These are phyloP conservation scores for Hemileccinum impolitum DNA, from an alignment of 768 basidiomycete species.

Conservation along the genomic window DNA sequence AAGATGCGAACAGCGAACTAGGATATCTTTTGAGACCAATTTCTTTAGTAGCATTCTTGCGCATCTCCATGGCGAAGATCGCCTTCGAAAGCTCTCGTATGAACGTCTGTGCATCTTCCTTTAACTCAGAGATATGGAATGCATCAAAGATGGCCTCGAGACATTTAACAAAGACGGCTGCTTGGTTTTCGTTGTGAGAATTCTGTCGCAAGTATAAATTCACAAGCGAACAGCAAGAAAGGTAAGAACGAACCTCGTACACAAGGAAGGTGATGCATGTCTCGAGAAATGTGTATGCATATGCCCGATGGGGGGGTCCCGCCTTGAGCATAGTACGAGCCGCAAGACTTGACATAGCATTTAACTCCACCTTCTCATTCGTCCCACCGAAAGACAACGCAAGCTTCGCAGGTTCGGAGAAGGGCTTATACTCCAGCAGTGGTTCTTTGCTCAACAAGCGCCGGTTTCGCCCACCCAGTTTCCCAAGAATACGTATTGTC, in stretches of 20 bases:
- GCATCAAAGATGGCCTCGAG: slow-evolving; percentile 81
- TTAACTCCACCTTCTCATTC: slow-evolving; percentile 60
- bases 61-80: slow-evolving; percentile 74
- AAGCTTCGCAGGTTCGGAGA: slow-evolving; percentile 68
- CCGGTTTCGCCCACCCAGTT: slow-evolving; percentile 92
- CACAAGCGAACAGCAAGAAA: neutral
- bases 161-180: slow-evolving; percentile 64
- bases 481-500: slow-evolving; percentile 93
- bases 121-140: slow-evolving; percentile 63
- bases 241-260: slow-evolving; percentile 56
- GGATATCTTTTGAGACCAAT: slow-evolving; percentile 49
- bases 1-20: slow-evolving; percentile 59
- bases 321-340: slow-evolving; percentile 55
- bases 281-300: slow-evolving; percentile 71
- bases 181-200: slow-evolving; percentile 66
- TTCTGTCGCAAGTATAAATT: slow-evolving; percentile 45
- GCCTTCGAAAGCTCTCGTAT: slow-evolving; percentile 65
- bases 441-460: slow-evolving; percentile 81
- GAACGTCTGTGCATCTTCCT: slow-evolving; percentile 66
- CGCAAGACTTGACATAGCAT: slow-evolving; percentile 64
- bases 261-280: slow-evolving; percentile 67
- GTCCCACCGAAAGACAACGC: slow-evolving; percentile 72
- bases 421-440: slow-evolving; percentile 63
- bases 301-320: slow-evolving; percentile 38
- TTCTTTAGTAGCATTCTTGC: slow-evolving; percentile 54